A percentile compares a stretch with the other conserved stretches of the same genome.
phyloP scores from a whole-genome alignment of 2,329 filamentous ascomycete species.

The Phaeosphaeriaceae sp. region DNA sequence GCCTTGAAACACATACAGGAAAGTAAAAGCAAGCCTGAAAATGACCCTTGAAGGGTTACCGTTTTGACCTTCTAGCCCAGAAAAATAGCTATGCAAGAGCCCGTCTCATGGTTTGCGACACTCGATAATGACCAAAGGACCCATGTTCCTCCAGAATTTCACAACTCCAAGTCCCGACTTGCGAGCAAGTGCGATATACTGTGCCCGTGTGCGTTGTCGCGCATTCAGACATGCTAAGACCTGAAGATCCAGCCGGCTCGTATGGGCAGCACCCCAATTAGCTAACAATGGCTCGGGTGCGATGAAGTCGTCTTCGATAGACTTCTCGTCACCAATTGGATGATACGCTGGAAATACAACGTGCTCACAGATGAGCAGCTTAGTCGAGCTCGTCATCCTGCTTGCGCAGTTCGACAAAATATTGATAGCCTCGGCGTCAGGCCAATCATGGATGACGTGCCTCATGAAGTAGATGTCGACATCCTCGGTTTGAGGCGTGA shows the following conservation, averaged over 20 bases:
- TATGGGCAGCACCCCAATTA: slow-evolving; percentile 1
- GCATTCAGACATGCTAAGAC: slow-evolving; percentile 1
- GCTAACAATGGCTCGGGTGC: not conserved
- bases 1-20: too few relatives aligned
- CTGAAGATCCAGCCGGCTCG: slow-evolving; percentile 1
- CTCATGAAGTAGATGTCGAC: slow-evolving; percentile 2
- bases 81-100: not conserved
- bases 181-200: not conserved
- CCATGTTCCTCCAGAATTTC: slow-evolving; percentile 1
- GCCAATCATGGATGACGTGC: slow-evolving; percentile 2
- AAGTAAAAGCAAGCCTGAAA: too few relatives aligned
- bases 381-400: not conserved
- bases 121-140: slow-evolving; percentile 1
- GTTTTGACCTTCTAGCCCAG: too few relatives aligned
- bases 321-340: not conserved
- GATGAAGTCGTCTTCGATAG: not conserved
- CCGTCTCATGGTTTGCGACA: slow-evolving; percentile 38
- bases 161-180: not conserved
- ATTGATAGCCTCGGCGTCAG: not conserved
- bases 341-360: not conserved
- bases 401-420: not conserved
- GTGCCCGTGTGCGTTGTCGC: not conserved
- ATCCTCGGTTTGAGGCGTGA: not conserved
- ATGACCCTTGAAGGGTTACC: too few relatives aligned
- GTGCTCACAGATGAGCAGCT: slow-evolving; percentile 3